A percentile compares a stretch with the other conserved stretches of the same genome.
These are phyloP conservation scores for Oenanthe javanica DNA, from an alignment of 140 eudicot species.

Conservation along the genomic window DNA sequence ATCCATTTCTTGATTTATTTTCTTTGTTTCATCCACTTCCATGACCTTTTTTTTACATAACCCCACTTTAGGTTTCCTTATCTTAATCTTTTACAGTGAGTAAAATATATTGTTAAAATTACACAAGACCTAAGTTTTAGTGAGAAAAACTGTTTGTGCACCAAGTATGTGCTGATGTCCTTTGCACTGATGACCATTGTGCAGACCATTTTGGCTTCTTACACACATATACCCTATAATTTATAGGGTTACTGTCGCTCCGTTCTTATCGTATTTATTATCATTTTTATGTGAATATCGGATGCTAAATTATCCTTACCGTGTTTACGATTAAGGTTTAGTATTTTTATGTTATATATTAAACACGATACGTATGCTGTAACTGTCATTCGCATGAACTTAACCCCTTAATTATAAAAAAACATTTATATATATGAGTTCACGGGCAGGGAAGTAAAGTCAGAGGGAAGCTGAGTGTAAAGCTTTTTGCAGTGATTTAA, in stretches of 20 bases:
- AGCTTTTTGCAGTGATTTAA: slow-evolving; percentile 18
- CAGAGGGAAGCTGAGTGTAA: slow-evolving; percentile 32
- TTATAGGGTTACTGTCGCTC: no score
- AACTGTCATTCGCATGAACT: no score
- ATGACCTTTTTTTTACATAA: slow-evolving; percentile 35
- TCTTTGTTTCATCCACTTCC: slow-evolving; percentile 65
- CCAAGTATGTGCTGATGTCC: slow-evolving; percentile 24
- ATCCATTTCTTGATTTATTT: slow-evolving; percentile 21
- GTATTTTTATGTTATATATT: no score
- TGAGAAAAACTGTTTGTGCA: slow-evolving; percentile 19
- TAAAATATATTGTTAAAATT: slow-evolving; percentile 17
- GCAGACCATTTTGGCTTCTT: slow-evolving; percentile 10
- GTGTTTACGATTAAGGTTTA: no score
- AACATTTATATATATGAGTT: slow-evolving; percentile 20
- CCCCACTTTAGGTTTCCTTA: slow-evolving; percentile 8
- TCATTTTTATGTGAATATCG: no score
- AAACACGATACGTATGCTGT: neutral
- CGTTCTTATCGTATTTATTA: no score
- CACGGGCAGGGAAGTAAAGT: slow-evolving; percentile 27
- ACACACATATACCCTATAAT: neutral
- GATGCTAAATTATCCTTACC: no score
- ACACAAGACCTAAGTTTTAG: neutral
- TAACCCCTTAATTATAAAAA: no score
- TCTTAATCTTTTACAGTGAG: slow-evolving; percentile 14
- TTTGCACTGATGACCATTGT: slow-evolving; percentile 59